Base-by-base conservation (phyloP, 2,329 filamentous ascomycete genomes). In the Scytalidium lignicola region DNA sequence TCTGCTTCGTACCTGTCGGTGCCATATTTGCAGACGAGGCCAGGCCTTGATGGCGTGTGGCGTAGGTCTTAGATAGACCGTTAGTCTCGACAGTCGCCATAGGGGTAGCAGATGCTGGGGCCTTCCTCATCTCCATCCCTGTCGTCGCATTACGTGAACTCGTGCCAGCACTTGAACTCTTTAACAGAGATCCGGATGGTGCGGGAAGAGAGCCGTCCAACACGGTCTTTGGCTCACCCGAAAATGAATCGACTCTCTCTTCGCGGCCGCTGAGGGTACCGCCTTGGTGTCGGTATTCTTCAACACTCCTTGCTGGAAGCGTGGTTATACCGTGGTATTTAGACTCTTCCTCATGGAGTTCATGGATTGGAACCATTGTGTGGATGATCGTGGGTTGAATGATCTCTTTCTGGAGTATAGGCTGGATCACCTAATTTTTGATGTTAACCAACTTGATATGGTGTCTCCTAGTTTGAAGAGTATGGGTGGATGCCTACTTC, bases 341-440 rank as follows among this genome's bases (percentile, higher is more conserved):
- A 1, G 84, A 73, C 13, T 78, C 73, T 45, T 84, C 80, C 58
- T 88, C 82, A 62, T 89, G 85, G 2, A 79, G 76, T 68, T 90
- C 86, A 55, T 89, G 85, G 40, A 90, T 75, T 0, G 85, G 86
- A 0, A 86, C 73, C 1, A 83, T 88, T 20, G 82, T 88, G 70
- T 90, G 86, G 1, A 88, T 73, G 3, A 89, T 76, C 15, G 80
- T 74, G 1, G 83, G 83, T 55, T 86, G 78, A 22, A 88, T 71
- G 1, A 77, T 80, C 56, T 88, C 82, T 63, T 86, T 87, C 45
- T 89, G 74, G 29, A 90, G 72, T 1, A 89, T 76, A 0, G 85
- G 85, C 63, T 89, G 83, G 43, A 89, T 63, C 75, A 47, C 79
- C 52, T 50, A 45, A 21, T n/a, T 28, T n/a, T 28, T 13, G n/a